These are phyloP conservation scores for Plasmopara viticola DNA, from an alignment of 352 stramenopile genomes.

Conservation along the genomic window DNA sequence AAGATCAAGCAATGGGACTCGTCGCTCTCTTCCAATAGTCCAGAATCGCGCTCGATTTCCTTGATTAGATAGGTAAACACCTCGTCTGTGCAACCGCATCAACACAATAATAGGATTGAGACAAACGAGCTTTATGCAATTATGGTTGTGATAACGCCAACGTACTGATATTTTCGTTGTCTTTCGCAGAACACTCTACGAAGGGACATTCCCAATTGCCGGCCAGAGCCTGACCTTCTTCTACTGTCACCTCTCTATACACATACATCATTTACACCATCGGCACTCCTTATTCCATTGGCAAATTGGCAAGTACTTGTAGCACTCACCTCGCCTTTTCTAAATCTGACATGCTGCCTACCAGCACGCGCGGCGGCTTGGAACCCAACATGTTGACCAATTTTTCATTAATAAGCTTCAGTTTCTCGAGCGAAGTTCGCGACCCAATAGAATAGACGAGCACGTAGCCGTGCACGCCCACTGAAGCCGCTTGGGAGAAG, in stretches of 20 bases:
- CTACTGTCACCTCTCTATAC: conserved; percentile 64
- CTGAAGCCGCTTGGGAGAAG: conserved; percentile 92
- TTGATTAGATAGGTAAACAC: conserved; percentile 89
- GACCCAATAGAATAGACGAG: conserved; percentile 93
- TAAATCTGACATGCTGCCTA: conserved; percentile 94
- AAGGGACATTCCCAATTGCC: conserved; percentile 91
- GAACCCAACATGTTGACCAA: conserved; percentile 92
- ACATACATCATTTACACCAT: neutral
- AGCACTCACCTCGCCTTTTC: conserved; percentile 75
- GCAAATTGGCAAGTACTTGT: too few species aligned
- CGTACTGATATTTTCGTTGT: conserved; percentile 88
- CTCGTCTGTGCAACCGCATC: conserved; percentile 38
- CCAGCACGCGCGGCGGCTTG: conserved; percentile 89
- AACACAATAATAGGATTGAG: too few species aligned
- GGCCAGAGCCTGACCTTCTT: conserved; percentile 86
- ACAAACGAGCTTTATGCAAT: too few species aligned
- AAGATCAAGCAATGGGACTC: conserved; percentile 74
- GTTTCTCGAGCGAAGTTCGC: conserved; percentile 91
- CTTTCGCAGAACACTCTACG: conserved; percentile 92
- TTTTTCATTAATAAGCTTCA: conserved; percentile 93
- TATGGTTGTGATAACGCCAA: conserved; percentile 5
- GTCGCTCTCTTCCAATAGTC: conserved; percentile 75
- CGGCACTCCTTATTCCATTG: too few species aligned
- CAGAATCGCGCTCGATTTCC: conserved; percentile 85
- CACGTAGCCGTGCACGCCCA: conserved; percentile 94